Base-by-base conservation (phyloP, 331 rosid species). In the Arachis monticola region DNA sequence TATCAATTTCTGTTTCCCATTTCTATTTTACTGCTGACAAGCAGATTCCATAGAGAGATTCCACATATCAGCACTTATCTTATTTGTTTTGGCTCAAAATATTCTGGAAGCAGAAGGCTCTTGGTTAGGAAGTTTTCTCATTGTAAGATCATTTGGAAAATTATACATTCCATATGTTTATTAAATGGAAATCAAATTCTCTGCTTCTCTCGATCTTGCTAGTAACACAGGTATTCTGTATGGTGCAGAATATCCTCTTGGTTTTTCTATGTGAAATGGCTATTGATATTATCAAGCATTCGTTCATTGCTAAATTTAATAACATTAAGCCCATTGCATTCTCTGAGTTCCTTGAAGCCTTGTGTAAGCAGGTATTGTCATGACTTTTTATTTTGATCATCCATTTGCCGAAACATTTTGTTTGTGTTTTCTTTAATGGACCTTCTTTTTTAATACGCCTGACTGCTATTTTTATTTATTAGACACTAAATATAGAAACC, bases 51-150 rank as follows among this genome's bases (percentile, higher is more conserved):
- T 91, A 11, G 96, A 91, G 84, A 88, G 96, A 85, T 91, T 91
- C 90, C 96, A 91, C 79, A 88, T 87, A 78, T 78, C 90, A 35
- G 92, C 93, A 61, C 88, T 83, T 76, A 62, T 88, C 81, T 76
- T 91, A 68, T 91, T 27, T 88, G 91, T 88, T 77, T 83, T 91
- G 79, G 96, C 96, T 68, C 96, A 91, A 87, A 91, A 91, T 60
- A 91, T 91, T 80, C 86, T 88, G 83, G 93, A 91, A 89, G 90
- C 92, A 5, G 96, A 91, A 82, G 96, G 96, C 67, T 87, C 92
- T 80, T 91, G 96, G 96, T 87, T 91, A 64, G 71, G 79, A 77
- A 87, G 82, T 78, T 91, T 91, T 79, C 64, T 88, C 77, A 77
- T 11, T 53, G 96, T 91, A 83, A 85, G 92, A 71, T 77, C 31